Evolutionary conservation across 2,329 filamentous ascomycete genomes (phyloP).

Genomic region (Lecanosticta acicola): DNA sequence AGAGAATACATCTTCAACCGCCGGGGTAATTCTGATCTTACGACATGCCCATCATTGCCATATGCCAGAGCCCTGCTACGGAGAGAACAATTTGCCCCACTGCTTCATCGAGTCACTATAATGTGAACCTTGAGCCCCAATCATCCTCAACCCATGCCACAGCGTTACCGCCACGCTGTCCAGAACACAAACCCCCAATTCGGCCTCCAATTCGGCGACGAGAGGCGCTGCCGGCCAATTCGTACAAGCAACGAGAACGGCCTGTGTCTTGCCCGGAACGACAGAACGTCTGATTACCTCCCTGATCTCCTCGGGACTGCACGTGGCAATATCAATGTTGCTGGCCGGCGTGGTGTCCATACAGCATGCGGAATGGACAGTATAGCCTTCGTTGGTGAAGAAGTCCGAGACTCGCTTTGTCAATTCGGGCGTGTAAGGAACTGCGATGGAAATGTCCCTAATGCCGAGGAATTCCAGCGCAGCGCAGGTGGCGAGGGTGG

Average conservation of each 20-base stretch:
- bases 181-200: conserved; percentile 28
- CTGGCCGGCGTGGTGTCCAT: conserved; percentile 11
- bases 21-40: no score
- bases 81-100: conserved; percentile 17
- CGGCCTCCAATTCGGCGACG: conserved; percentile 28
- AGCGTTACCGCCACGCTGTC: conserved; percentile 33
- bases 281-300: conserved; percentile 26
- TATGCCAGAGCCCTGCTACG: no score
- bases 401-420: conserved; percentile 16
- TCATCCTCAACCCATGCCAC: conserved; percentile 28
- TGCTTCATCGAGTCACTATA: conserved; percentile 3
- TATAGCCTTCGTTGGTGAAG: conserved; percentile 12
- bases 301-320: conserved; percentile 19
- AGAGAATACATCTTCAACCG: no score
- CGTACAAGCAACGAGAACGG: conserved; percentile 32
- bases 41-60: not conserved
- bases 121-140: conserved; percentile 2
- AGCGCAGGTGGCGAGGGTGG: conserved; percentile 20
- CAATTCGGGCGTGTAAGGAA: conserved; percentile 17
- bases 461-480: conserved; percentile 14
- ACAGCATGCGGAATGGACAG: conserved; percentile 9
- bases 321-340: conserved; percentile 20
- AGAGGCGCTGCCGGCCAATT: conserved; percentile 31
- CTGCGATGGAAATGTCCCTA: conserved; percentile 17
- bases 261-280: conserved; percentile 22